A percentile compares a stretch with the other conserved stretches of the same genome.
Evolutionary conservation across 1,139 yeast genomes (phyloP).

Genomic region (Saccharomyces uvarum): DNA sequence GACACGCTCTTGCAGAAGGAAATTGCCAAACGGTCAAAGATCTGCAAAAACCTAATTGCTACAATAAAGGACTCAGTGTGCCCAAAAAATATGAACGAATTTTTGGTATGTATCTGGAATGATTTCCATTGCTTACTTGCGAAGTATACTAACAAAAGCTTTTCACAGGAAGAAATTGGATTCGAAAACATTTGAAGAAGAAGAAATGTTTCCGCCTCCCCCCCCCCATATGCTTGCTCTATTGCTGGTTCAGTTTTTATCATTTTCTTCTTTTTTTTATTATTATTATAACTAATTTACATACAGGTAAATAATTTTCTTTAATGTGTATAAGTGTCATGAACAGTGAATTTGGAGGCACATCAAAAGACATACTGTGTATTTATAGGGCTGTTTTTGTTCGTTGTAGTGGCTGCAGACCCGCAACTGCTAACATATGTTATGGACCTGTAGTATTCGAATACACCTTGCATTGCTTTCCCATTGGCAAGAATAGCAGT

Average conservation of each 20-base stretch:
- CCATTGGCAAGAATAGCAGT: conserved; percentile 18
- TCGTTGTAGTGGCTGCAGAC: neutral
- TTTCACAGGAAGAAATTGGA: conserved; percentile 20
- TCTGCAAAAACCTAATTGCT: conserved; percentile 11
- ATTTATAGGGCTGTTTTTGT: neutral
- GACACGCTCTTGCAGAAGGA: conserved; percentile 16
- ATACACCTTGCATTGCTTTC: conserved; percentile 15
- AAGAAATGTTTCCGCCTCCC: neutral
- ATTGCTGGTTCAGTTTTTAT: neutral
- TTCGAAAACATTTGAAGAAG: conserved; percentile 8
- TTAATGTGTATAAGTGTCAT: neutral
- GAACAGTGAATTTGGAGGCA: neutral
- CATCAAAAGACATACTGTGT: neutral
- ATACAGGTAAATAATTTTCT: neutral
- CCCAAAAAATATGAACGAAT: conserved; percentile 19
- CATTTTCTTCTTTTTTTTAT: neutral
- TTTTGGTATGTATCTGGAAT: conserved; percentile 16
- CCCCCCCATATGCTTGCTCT: neutral
- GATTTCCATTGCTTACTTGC: neutral
- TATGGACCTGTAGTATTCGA: conserved; percentile 20
- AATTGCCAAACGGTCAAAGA: conserved; percentile 11
- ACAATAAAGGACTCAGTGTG: conserved; percentile 21
- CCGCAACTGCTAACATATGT: conserved; percentile 20
- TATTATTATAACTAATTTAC: neutral
- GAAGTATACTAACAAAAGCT: conserved; percentile 4